These are phyloP conservation scores for Dactylellina leptospora DNA, from an alignment of 2,329 filamentous ascomycete species.

Conservation along the genomic window DNA sequence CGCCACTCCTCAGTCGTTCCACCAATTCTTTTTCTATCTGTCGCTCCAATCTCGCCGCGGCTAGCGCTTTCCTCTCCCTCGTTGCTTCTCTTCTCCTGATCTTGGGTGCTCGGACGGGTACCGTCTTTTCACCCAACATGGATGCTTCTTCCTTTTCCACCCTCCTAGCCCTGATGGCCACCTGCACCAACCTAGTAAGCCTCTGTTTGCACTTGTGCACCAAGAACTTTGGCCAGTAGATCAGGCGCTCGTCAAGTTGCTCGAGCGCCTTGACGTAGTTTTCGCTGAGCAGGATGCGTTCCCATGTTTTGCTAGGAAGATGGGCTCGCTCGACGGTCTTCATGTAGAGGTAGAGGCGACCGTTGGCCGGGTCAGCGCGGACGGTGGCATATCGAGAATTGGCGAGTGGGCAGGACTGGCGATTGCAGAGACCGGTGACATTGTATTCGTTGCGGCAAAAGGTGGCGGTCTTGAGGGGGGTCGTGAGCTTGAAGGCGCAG, in stretches of 20 bases:
- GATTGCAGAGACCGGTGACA: slow-evolving; percentile 81
- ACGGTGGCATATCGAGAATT: slow-evolving; percentile 94
- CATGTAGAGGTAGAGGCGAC: slow-evolving; percentile 92
- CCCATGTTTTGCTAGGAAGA: slow-evolving; percentile 91
- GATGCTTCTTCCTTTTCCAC: slow-evolving; percentile 85
- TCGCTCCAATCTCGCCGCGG: slow-evolving; percentile 90
- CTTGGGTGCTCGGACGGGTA: slow-evolving; percentile 91
- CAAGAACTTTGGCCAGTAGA: slow-evolving; percentile 95
- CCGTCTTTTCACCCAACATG: slow-evolving; percentile 84
- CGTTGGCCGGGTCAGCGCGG: slow-evolving; percentile 72
- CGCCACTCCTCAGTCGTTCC: slow-evolving; percentile 86
- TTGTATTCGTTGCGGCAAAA: slow-evolving; percentile 98
- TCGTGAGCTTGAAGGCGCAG: slow-evolving; percentile 83
- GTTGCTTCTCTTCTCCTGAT: slow-evolving; percentile 78
- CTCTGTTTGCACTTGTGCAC: slow-evolving; percentile 96
- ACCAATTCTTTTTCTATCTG: slow-evolving; percentile 96
- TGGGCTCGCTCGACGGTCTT: slow-evolving; percentile 91
- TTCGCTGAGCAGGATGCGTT: slow-evolving; percentile 84
- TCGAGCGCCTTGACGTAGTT: slow-evolving; percentile 91
- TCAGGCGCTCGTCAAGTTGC: slow-evolving; percentile 83
- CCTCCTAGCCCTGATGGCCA: slow-evolving; percentile 74
- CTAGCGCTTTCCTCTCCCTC: slow-evolving; percentile 78
- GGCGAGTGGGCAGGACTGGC: slow-evolving; percentile 87
- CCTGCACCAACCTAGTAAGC: slow-evolving; percentile 88
- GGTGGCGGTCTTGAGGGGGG: slow-evolving; percentile 67